A percentile compares a stretch with the other conserved stretches of the same genome.
These are phyloP conservation scores for Psidium guajava DNA, from an alignment of 345 rosid species.

Conservation along the genomic window DNA sequence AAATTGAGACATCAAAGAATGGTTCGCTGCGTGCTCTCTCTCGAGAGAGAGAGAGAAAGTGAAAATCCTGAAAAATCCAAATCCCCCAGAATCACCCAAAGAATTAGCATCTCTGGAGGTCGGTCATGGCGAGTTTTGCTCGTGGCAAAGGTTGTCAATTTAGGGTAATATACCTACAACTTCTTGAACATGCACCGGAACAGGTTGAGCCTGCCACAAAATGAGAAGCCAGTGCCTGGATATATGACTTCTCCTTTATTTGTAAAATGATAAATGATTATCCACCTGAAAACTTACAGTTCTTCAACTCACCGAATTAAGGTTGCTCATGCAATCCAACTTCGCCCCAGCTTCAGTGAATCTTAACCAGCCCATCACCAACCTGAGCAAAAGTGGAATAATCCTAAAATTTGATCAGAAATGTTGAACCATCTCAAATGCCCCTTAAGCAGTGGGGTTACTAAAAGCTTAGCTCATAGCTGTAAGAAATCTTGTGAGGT, in stretches of 20 bases:
- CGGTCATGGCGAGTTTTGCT: too few relatives aligned
- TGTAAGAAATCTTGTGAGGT: neutral
- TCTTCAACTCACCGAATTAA: constrained; percentile 48
- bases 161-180: too few relatives aligned
- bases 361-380: constrained; percentile 94
- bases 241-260: neutral
- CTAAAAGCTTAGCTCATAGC: neutral
- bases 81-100: too few relatives aligned
- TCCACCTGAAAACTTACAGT: neutral
- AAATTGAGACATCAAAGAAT: too few relatives aligned
- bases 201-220: constrained; percentile 60
- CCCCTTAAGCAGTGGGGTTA: neutral
- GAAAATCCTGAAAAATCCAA: too few relatives aligned
- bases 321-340: constrained; percentile 60
- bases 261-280: neutral
- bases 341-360: constrained; percentile 63
- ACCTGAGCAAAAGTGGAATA: constrained; percentile 24
- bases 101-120: too few relatives aligned
- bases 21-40: too few relatives aligned
- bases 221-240: neutral
- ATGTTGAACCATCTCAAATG: neutral
- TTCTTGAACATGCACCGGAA: too few relatives aligned
- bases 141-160: too few relatives aligned
- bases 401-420: neutral
- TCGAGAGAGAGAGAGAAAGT: too few relatives aligned